Percentiles rank a stretch among this genome's conserved stretches.
phyloP scores from a whole-genome alignment of 1,139 yeast species.

The Nematodospora anomalae region DNA sequence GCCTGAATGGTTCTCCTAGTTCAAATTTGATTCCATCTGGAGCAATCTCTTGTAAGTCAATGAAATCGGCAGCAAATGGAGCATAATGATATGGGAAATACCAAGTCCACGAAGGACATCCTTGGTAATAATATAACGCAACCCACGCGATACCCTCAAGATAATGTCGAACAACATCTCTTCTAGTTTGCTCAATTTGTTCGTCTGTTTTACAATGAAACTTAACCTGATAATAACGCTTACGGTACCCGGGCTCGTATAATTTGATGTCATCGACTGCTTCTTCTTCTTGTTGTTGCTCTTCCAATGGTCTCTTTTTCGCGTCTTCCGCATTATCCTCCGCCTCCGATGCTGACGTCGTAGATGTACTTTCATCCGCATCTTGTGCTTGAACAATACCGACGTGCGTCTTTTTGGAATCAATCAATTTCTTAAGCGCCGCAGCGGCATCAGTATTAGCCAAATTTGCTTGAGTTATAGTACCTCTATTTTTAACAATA shows the following conservation, averaged over 20 bases:
- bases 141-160: slow-evolving; percentile 98
- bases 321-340: slow-evolving; percentile 29
- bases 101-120: slow-evolving; percentile 99
- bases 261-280: slow-evolving; percentile 62
- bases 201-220: slow-evolving; percentile 58
- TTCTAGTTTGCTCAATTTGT: slow-evolving; percentile 56
- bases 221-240: slow-evolving; percentile 77
- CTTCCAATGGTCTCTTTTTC: slow-evolving; percentile 20
- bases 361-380: slow-evolving; percentile 12
- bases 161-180: slow-evolving; percentile 68
- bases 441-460: slow-evolving; percentile 75
- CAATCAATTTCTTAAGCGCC: slow-evolving; percentile 51
- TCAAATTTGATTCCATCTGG: slow-evolving; percentile 62
- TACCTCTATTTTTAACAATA: slow-evolving; percentile 64
- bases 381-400: slow-evolving; percentile 38
- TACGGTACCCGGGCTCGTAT: slow-evolving; percentile 86
- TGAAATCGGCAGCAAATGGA: slow-evolving; percentile 91
- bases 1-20: slow-evolving; percentile 79
- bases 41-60: slow-evolving; percentile 44
- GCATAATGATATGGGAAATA: slow-evolving; percentile 97
- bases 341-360: slow-evolving; percentile 21
- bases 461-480: slow-evolving; percentile 72
- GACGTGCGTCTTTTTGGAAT: slow-evolving; percentile 24
- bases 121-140: slow-evolving; percentile 88
- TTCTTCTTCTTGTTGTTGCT: slow-evolving; percentile 14